Evolutionary conservation across 805 yeast species (phyloP), one percentile per base, ranked within the genome.

Genomic region (Tetrapisispora arboricola): DNA sequence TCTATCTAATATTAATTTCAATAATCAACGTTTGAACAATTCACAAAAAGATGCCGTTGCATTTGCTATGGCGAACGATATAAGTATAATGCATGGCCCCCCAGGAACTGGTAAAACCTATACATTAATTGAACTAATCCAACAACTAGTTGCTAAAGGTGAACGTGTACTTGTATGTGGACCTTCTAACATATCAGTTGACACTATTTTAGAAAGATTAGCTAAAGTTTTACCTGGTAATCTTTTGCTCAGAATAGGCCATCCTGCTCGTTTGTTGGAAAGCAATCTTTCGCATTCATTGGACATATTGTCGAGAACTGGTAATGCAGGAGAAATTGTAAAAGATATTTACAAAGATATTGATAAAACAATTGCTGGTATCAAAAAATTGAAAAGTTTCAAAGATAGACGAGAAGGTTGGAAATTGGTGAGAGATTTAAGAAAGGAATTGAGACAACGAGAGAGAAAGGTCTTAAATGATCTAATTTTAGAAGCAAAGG

Each of bases 111-210:
- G 90, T 3, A 75, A 77, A 44, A 90, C 97, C 0, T 80, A 80
- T 47, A 88, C 96, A 0, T 51, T 90, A 6, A 77, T 88, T 9
- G 96, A 90, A 53, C 64, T 84, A 7, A 78, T 87, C 28, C 73
- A 81, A 39, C 96, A 88, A 54, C 64, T 86, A 38, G 68, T 76
- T 1, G 65, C 64, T 8, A 62, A 60, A 24, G 73, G 74, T 7
- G 68, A 73, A 45, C 59, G 87, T 34, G 78, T 90, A 0, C 64
- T 90, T 22, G 88, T 90, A 0, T 88, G 96, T 64, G 96, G 96
- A 0, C 95, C 97, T 0, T 87, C 96, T 0, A 90, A 90, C 57
- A 79, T 87, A 13, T 77, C 96, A 1, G 94, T 88, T 1, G 97
- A 90, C 58, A 90, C 94, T 0, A 82, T 90, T 13, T 61, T 88